Base-by-base conservation (phyloP, 1,139 yeast species). In the Hemisphaericaspora subhashii region DNA sequence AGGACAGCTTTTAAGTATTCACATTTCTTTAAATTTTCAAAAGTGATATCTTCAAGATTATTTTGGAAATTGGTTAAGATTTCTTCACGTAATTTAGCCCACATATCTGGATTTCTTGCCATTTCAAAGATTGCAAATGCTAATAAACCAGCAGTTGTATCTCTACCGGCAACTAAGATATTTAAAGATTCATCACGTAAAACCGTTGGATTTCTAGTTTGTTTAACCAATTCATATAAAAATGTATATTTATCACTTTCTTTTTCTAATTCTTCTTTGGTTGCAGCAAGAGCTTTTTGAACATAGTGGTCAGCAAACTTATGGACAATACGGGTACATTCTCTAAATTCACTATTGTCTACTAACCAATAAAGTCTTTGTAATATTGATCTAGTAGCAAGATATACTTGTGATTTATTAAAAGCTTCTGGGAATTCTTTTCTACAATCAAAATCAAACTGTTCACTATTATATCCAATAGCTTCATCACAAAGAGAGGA, bases 21-120 rank as follows among this genome's bases (percentile, higher is more conserved):
- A 51, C 79, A 73, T 42, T 66, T 64, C 53, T 77, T 76, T 52
- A 77, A 64, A 3, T 71, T 55, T 44, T 75, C 81, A 45, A 76
- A 66, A 3, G 67, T 53, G 18, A 66, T 60, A 31, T 51, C 51
- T 10, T 48, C 48, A 5, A 55, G 29, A 29, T 51, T 58, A 56
- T 45, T 32, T 44, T 43, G 76, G 47, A 69, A 72, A 17, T 55
- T 54, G 12, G 45, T 50, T 22, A 59, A 52, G 14, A 72, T 55
- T 39, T 62, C 68, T 5, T 51, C 50, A 47, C 66, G 60, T 48
- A 70, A 64, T 43, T 59, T 64, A 9, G 43, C 41, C 58, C 64
- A 67, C 23, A 66, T 47, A 2, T 55, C 57, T 4, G 74, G 75
- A 45, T 66, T 59, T 51, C 72, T 59, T 10, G 74, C 65, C 46